A percentile compares a stretch with the other conserved stretches of the same genome.
These are phyloP conservation scores for Hapsidospora chrysogenum DNA, from an alignment of 495 filamentous ascomycete species.

Conservation along the genomic window DNA sequence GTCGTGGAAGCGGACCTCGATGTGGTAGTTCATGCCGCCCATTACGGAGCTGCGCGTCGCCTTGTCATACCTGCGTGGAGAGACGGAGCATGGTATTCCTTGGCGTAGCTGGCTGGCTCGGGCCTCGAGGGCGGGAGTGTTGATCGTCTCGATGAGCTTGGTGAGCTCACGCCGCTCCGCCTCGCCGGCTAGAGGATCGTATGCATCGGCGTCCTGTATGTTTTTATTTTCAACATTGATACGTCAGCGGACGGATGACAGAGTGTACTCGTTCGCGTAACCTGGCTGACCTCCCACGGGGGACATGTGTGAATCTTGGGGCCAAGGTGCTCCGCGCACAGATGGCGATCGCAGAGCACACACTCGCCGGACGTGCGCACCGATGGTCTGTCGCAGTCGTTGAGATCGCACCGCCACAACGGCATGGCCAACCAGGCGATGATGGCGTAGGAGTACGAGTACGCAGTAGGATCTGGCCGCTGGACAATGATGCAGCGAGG, in stretches of 20 bases:
- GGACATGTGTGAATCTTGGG: background rate
- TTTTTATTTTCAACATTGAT: background rate
- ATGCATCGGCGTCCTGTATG: background rate
- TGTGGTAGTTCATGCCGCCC: conserved; percentile 9
- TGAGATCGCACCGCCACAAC: background rate
- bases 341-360: background rate
- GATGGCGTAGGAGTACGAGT: too few species aligned
- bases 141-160: background rate
- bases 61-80: background rate
- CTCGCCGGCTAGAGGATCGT: background rate
- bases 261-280: background rate
- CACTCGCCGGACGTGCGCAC: background rate
- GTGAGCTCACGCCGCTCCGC: background rate
- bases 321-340: background rate
- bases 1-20: conserved; percentile 14
- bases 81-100: background rate
- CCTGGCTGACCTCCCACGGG: background rate
- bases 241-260: background rate
- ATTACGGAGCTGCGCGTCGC: background rate
- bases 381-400: background rate
- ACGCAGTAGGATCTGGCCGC: too few species aligned
- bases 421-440: background rate
- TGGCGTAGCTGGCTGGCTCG: background rate
- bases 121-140: background rate
- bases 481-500: too few species aligned